Percentiles rank a stretch among this genome's conserved stretches.
These are phyloP conservation scores for Quercus glauca DNA, from an alignment of 306 rosid genomes.

Conservation along the genomic window DNA sequence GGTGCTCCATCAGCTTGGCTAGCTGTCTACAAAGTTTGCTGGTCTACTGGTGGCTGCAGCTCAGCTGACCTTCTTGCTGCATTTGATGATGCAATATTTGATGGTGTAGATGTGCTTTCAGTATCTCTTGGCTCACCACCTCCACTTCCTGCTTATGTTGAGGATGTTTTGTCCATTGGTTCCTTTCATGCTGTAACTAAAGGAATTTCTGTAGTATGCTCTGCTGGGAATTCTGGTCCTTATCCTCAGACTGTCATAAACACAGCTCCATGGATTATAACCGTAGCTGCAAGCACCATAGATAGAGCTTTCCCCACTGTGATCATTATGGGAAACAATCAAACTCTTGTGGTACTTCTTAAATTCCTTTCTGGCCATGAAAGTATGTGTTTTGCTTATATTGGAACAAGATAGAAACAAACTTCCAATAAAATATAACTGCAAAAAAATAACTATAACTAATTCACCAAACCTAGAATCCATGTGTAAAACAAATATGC, in stretches of 20 bases:
- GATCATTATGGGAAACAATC: constrained; percentile 56
- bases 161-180: constrained; percentile 56
- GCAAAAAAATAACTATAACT: not conserved
- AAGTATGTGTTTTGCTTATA: not conserved
- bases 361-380: constrained; percentile 4
- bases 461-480: constrained; percentile 2
- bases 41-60: constrained; percentile 55
- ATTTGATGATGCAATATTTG: constrained; percentile 60
- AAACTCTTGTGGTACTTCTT: constrained; percentile 48
- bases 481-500: not conserved
- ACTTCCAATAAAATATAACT: not conserved
- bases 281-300: constrained; percentile 58
- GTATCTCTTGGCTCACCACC: constrained; percentile 53
- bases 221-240: constrained; percentile 66
- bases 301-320: constrained; percentile 52
- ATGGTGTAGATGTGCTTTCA: constrained; percentile 55
- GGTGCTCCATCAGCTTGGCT: constrained; percentile 62
- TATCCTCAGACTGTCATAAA: constrained; percentile 59
- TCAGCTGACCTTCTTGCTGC: constrained; percentile 65
- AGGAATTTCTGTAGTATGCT: constrained; percentile 52
- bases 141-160: constrained; percentile 49
- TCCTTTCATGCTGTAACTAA: constrained; percentile 57
- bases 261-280: constrained; percentile 59
- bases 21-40: constrained; percentile 60
- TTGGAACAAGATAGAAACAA: not conserved